These are phyloP conservation scores for Pseudogymnoascus sp. DNA, from an alignment of 2,329 filamentous ascomycete species.

Conservation along the genomic window DNA sequence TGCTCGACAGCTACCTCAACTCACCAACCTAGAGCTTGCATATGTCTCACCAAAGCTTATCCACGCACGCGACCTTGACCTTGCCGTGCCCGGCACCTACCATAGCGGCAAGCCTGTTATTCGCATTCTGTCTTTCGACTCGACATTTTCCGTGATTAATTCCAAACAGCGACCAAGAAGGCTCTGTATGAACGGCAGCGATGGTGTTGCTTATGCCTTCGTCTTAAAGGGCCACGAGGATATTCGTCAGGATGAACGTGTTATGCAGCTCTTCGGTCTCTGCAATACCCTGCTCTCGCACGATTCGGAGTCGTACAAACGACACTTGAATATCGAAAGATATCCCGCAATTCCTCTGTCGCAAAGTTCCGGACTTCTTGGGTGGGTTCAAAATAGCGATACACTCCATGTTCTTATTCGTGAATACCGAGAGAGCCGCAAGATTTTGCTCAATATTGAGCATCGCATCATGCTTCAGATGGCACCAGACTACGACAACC, in stretches of 20 bases:
- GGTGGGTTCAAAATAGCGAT: constrained; percentile 96
- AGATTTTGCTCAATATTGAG: constrained; percentile 97
- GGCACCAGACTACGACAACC: constrained; percentile 97
- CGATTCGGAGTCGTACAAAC: constrained; percentile 93
- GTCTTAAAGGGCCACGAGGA: constrained; percentile 98
- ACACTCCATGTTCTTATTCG: constrained; percentile 94
- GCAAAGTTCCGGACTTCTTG: constrained; percentile 88
- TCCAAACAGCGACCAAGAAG: constrained; percentile 95
- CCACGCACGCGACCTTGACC: constrained; percentile 72
- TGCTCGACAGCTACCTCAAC: constrained; percentile 80
- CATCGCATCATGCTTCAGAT: constrained; percentile 99
- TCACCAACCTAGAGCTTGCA: constrained; percentile 86
- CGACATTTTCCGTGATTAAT: constrained; percentile 83
- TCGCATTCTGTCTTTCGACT: constrained; percentile 80
- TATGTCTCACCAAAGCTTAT: constrained; percentile 95
- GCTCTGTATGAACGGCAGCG: constrained; percentile 78
- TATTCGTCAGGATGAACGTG: constrained; percentile 95
- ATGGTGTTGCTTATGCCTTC: constrained; percentile 82
- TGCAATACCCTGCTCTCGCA: constrained; percentile 92
- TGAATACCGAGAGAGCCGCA: constrained; percentile 92
- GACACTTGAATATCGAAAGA: constrained; percentile 90
- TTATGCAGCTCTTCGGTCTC: constrained; percentile 98
- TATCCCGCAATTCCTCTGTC: constrained; percentile 96
- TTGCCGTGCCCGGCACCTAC: constrained; percentile 95
- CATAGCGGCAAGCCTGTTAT: constrained; percentile 69